These are phyloP conservation scores for Dactylellina sp. DNA, from an alignment of 2,329 filamentous ascomycete species.

Conservation along the genomic window DNA sequence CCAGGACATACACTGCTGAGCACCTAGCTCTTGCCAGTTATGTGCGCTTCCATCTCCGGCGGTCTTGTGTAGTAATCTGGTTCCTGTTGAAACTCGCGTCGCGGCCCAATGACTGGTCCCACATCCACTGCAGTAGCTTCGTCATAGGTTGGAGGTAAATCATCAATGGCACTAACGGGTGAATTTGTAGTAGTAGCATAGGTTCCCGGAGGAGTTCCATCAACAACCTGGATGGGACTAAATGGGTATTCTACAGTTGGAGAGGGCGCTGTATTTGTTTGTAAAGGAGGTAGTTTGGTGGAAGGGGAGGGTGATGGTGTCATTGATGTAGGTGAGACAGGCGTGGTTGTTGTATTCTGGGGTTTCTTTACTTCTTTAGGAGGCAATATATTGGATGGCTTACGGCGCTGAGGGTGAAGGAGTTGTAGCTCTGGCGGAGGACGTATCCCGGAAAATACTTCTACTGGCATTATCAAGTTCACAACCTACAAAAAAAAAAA, in stretches of 20 bases:
- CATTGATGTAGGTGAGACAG: slow-evolving; percentile 22
- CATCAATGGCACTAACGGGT: slow-evolving; percentile 32
- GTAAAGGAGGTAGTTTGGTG: slow-evolving; percentile 39
- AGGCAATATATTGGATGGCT: slow-evolving; percentile 17
- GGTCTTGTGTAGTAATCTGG: slow-evolving; percentile 51
- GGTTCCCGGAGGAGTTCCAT: slow-evolving; percentile 31
- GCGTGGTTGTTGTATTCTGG: slow-evolving; percentile 18
- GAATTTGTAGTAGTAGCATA: slow-evolving; percentile 29
- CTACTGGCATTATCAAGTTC: slow-evolving; percentile 80
- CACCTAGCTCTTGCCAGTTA: slow-evolving; percentile 41
- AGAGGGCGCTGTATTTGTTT: slow-evolving; percentile 33
- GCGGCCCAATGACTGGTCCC: slow-evolving; percentile 59
- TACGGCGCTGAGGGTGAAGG: slow-evolving; percentile 20
- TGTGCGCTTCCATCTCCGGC: slow-evolving; percentile 44
- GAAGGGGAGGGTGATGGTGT: slow-evolving; percentile 1
- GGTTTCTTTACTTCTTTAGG: slow-evolving; percentile 31
- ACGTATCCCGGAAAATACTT: slow-evolving; percentile 87
- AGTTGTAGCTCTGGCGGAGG: slow-evolving; percentile 76
- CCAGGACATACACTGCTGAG: background rate
- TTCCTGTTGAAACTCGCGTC: slow-evolving; percentile 56
- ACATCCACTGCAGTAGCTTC: slow-evolving; percentile 60
- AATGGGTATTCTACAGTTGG: slow-evolving; percentile 46
- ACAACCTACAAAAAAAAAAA: slow-evolving; percentile 81
- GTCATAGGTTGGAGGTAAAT: slow-evolving; percentile 60
- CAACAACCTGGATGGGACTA: slow-evolving; percentile 44